Base-by-base conservation (phyloP, 345 rosid species). In the Turritis glabra region DNA sequence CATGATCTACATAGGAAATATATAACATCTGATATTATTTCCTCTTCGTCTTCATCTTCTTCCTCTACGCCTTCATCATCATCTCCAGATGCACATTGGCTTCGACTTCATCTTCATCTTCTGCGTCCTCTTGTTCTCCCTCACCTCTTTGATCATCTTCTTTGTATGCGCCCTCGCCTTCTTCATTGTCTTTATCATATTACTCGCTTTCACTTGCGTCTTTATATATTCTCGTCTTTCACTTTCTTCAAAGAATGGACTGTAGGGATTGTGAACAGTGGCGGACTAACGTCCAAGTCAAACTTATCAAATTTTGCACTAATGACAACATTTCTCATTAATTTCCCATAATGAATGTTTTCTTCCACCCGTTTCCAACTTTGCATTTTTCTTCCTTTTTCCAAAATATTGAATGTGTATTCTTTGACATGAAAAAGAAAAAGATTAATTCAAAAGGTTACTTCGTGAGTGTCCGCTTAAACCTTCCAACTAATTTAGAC, bases 61-160 rank as follows among this genome's bases (percentile, higher is more conserved):
- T 38, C 5, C 13, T 38, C n/a, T n/a, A 38, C 57, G 4, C 17
- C 37, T 15, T 64, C 38, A 17, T 21, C 44, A 50, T 65, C 58
- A 27, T 41, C 53, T 14, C 13, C 71, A 23, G 21, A 6, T 65
- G 19, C 44, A 48, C 27, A 67, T 50, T 33, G 61, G 23, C 60
- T 37, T 67, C 60, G 52, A 33, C 48, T 33, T 67, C 71, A 23
- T 52, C 37, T 8, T 32, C 11, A 32, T 32, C 59, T 35, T 37
- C 33, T 67, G 70, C 43, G 8, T 35, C 37, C 17, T 14, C 33
- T 52, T 35, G 5, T 37, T 51, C 35, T 50, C 23, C 6, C 32
- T 32, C 58, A 33, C 32, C 32, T 47, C 8, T 43, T 33, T 66
- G 14, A 33, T 66, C 17, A 40, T 13, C n/a, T 38, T 38, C 14